Base-by-base conservation (phyloP, 768 basidiomycete species). In the Psilocybe azurescens region DNA sequence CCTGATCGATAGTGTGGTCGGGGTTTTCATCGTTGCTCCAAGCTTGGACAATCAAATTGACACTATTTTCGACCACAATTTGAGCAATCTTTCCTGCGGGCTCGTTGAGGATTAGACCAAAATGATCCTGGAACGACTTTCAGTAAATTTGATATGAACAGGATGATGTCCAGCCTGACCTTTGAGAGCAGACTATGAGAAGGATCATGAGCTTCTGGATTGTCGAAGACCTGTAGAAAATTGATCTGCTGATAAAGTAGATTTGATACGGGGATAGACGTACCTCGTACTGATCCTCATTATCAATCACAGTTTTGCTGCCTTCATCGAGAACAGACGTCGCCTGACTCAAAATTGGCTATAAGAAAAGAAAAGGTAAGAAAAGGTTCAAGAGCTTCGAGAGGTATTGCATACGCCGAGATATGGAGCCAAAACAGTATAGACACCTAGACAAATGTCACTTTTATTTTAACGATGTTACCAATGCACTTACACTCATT, bases 11-110 rank as follows among this genome's bases (percentile, higher is more conserved):
- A 36, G 83, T 78, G 14, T 70, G 66, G 56, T 84, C 78, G 1
- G 81, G 75, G 62, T 86, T 67, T 39, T 69, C 76, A 36, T 80
- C 68, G 62, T 83, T 77, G 36, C 73, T 75, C 86, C 86, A 88
- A 0, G 86, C 83, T 75, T 79, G 66, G 32, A 90, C 88, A 44
- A 91, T 83, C 28, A 85, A 74, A 56, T 83, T 82, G 57, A 89
- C 87, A 11, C 78, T 74, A 70, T 91, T 73, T 66, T 85, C 82
- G 11, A 90, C 89, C 13, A 93, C 82, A 29, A 89, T 72, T 68
- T 85, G 81, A 7, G 89, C 90, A 53, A 91, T 85, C 70, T 89
- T 87, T 3, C 90, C 89, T 9, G 90, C 90, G 0, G 90, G 89
- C 68, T 90, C 88, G 70, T 91, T 91, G 55, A 90, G 77, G 56